These are phyloP conservation scores for Coemansia sp. DNA, from an alignment of 192 early-diverging fungal species.

Conservation along the genomic window DNA sequence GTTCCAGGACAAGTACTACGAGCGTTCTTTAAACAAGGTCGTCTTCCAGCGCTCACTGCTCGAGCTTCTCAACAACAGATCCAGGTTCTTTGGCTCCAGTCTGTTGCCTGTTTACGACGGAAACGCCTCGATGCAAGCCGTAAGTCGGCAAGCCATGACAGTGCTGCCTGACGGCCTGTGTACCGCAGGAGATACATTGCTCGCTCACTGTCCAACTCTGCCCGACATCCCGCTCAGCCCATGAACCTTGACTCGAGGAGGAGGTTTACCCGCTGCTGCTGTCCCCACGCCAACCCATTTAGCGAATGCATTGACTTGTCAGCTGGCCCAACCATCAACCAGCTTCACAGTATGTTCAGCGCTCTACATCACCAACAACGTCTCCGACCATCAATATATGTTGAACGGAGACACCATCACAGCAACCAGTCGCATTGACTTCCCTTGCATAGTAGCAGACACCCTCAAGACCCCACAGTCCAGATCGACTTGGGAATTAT, in stretches of 20 bases:
- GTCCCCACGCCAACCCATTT: slow-evolving; percentile 13
- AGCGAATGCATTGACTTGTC: slow-evolving; percentile 15
- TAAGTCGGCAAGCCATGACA: slow-evolving; percentile 1
- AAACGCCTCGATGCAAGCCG: slow-evolving; percentile 27
- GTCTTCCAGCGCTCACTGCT: slow-evolving; percentile 79
- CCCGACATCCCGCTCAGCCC: slow-evolving; percentile 9
- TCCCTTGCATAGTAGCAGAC: no score
- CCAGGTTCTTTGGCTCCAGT: slow-evolving; percentile 92
- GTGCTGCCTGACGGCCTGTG: slow-evolving; percentile 12
- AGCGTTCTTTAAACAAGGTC: slow-evolving; percentile 76
- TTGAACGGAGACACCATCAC: not conserved
- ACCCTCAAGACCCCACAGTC: not conserved
- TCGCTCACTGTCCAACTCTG: slow-evolving; percentile 17
- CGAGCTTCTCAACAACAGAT: slow-evolving; percentile 89
- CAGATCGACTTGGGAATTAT: slow-evolving; percentile 90
- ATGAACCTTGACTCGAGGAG: slow-evolving; percentile 3
- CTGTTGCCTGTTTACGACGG: slow-evolving; percentile 95
- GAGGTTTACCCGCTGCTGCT: not conserved
- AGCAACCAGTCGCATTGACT: not conserved
- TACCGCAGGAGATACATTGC: not conserved
- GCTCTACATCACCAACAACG: not conserved
- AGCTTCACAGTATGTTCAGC: not conserved
- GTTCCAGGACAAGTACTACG: slow-evolving; percentile 97
- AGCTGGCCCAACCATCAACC: slow-evolving; percentile 6
- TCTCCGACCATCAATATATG: not conserved